Evolutionary conservation across 2,329 filamentous ascomycete genomes (phyloP).

Genomic region (Diaporthe capsici): DNA sequence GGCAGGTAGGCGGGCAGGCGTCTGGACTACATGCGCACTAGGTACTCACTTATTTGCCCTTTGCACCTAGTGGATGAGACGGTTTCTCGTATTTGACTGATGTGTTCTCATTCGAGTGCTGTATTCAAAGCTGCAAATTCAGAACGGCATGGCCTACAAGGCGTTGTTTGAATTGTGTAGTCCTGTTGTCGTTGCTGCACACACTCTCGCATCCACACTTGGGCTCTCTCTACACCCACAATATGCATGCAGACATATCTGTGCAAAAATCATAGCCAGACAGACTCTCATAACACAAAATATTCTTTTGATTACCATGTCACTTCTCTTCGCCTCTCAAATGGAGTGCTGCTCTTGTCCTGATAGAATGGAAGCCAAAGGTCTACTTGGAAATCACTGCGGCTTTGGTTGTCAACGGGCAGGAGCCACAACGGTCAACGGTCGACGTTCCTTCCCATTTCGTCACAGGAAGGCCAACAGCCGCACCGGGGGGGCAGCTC

Average conservation of each 20-base stretch:
- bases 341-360: neutral
- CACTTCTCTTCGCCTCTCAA: no score
- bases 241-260: neutral
- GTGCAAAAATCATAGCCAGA: neutral
- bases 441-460: neutral
- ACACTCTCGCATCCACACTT: no score
- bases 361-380: neutral
- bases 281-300: neutral
- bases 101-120: neutral
- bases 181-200: neutral
- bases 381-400: neutral
- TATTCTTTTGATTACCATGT: neutral
- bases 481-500: neutral
- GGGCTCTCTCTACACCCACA: no score
- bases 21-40: neutral
- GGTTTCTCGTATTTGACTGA: no score
- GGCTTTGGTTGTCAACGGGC: neutral
- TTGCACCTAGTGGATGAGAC: neutral
- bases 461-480: neutral
- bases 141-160: neutral
- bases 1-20: neutral
- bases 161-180: neutral
- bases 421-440: neutral
- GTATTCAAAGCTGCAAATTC: neutral
- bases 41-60: neutral